These are phyloP conservation scores for Alternaria triticina DNA, from an alignment of 2,329 filamentous ascomycete genomes.

Conservation along the genomic window DNA sequence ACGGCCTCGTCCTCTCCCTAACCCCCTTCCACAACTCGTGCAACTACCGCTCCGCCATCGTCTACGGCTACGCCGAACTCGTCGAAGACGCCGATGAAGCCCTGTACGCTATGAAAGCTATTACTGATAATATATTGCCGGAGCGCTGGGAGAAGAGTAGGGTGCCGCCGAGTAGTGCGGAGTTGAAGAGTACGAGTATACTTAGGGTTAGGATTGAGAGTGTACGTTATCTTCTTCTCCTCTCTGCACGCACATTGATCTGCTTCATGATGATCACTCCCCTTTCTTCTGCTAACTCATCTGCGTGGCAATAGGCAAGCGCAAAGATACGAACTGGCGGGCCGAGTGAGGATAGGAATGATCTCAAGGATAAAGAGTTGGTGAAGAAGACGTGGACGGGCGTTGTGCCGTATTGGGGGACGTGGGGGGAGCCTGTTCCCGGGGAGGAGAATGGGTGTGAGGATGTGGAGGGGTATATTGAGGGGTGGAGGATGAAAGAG, in stretches of 20 bases:
- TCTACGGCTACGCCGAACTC: constrained; percentile 37
- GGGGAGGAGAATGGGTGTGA: constrained; percentile 52
- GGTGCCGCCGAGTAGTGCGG: constrained; percentile 37
- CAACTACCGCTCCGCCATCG: constrained; percentile 44
- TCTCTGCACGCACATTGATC: too few species aligned
- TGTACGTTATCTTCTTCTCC: not conserved
- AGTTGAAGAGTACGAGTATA: constrained; percentile 38
- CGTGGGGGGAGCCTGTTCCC: constrained; percentile 40
- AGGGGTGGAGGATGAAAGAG: constrained; percentile 42
- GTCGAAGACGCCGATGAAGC: constrained; percentile 32
- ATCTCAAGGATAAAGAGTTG: constrained; percentile 36
- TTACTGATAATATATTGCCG: constrained; percentile 44
- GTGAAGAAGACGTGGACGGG: constrained; percentile 41
- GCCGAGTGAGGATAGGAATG: constrained; percentile 42
- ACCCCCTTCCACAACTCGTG: constrained; percentile 46
- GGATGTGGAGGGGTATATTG: constrained; percentile 68
- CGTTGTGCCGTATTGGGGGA: constrained; percentile 43
- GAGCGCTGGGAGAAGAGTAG: constrained; percentile 39
- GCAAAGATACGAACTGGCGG: constrained; percentile 45
- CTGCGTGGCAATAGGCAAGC: constrained; percentile 12
- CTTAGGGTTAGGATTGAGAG: constrained; percentile 33
- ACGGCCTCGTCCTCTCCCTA: constrained; percentile 44
- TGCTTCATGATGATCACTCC: too few species aligned
- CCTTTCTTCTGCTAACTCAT: too few species aligned
- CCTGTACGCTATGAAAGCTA: constrained; percentile 38